Percentiles rank a stretch among this genome's conserved stretches.
phyloP scores from a whole-genome alignment of 2,329 filamentous ascomycete genomes.

The Ilyonectria sp. region DNA sequence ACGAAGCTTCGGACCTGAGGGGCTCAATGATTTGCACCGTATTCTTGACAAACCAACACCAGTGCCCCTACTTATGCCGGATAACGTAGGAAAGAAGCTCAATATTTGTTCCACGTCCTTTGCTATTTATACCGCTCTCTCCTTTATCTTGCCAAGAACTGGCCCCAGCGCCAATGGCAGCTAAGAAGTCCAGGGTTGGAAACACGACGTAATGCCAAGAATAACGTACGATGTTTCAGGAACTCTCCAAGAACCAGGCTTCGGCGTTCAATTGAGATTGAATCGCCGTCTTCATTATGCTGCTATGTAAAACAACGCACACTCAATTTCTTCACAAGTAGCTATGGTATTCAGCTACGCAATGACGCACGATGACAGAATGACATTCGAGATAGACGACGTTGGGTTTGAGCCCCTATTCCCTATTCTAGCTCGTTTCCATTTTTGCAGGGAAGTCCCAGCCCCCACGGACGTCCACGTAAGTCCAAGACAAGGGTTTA shows the following conservation, averaged over 20 bases:
- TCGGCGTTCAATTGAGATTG: background rate
- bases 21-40: too few species aligned
- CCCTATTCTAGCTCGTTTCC: background rate
- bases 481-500: background rate
- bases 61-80: background rate
- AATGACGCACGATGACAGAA: background rate
- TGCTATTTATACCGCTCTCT: background rate
- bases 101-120: too few species aligned
- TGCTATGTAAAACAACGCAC: background rate
- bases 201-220: background rate
- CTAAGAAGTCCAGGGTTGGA: background rate
- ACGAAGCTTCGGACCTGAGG: too few species aligned
- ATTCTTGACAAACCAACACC: too few species aligned
- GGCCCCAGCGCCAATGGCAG: background rate
- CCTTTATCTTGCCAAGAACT: conserved; percentile 1
- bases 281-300: background rate
- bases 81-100: background rate
- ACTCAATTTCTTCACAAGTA: background rate
- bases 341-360: background rate
- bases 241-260: background rate
- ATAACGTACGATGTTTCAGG: background rate
- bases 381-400: background rate
- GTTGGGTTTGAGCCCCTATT: background rate
- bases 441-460: background rate
- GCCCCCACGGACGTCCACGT: background rate